These are phyloP conservation scores for Mycena kentingensis DNA, from an alignment of 768 basidiomycete species.

Conservation along the genomic window DNA sequence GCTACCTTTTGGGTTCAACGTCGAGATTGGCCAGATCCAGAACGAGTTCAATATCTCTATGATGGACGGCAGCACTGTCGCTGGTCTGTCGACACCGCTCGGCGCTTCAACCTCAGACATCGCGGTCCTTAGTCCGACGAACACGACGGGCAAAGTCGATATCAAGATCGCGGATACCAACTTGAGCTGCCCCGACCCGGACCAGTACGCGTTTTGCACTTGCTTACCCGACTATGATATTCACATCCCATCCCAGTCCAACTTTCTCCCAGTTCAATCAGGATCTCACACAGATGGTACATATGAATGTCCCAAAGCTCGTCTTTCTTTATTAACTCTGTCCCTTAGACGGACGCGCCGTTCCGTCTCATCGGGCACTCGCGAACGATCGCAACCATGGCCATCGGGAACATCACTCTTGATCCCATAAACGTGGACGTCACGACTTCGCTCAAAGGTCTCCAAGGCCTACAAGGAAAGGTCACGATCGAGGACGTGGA, in stretches of 20 bases:
- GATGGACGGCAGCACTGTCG: slow-evolving; percentile 49
- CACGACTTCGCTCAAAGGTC: slow-evolving; percentile 57
- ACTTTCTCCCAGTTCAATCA: slow-evolving; percentile 42
- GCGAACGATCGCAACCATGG: slow-evolving; percentile 58
- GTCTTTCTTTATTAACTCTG: too few relatives aligned
- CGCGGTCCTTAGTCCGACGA: slow-evolving; percentile 47
- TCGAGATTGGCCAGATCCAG: slow-evolving; percentile 60
- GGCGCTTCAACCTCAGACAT: slow-evolving; percentile 67
- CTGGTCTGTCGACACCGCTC: slow-evolving; percentile 63
- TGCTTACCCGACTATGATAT: slow-evolving; percentile 2
- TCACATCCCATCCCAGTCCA: too few relatives aligned
- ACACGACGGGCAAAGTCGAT: slow-evolving; percentile 65
- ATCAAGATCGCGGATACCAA: slow-evolving; percentile 60
- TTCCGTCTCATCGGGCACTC: slow-evolving; percentile 65
- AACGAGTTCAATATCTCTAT: slow-evolving; percentile 66
- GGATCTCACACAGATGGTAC: slow-evolving; percentile 58
- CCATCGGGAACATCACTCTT: slow-evolving; percentile 67
- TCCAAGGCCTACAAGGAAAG: slow-evolving; percentile 60
- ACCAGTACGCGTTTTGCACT: slow-evolving; percentile 53
- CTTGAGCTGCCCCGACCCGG: slow-evolving; percentile 47
- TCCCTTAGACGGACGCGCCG: slow-evolving; percentile 40
- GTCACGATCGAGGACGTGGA: slow-evolving; percentile 62
- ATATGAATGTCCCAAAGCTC: too few relatives aligned
- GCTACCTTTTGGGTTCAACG: slow-evolving; percentile 70
- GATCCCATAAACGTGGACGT: slow-evolving; percentile 75